Evolutionary conservation across 1,284 basidiomycete genomes (phyloP).

Genomic region (Pseudozyma sp.): DNA sequence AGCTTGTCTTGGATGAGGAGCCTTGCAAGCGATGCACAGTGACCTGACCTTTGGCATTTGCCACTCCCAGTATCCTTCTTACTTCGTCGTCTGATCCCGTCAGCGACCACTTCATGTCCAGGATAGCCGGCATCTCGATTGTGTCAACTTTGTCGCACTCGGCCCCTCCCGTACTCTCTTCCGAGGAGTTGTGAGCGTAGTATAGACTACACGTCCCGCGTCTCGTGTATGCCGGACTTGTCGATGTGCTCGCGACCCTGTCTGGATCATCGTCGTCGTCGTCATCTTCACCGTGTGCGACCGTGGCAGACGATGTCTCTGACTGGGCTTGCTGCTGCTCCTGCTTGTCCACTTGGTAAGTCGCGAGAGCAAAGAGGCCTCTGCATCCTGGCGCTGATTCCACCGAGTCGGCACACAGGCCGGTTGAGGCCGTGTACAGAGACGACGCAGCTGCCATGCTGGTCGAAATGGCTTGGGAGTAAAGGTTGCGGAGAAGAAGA

Average conservation of each 20-base stretch:
- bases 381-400: slow-evolving; percentile 55
- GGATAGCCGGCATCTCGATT: slow-evolving; percentile 57
- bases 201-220: slow-evolving; percentile 54
- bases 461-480: no score
- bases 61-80: slow-evolving; percentile 47
- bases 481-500: not conserved
- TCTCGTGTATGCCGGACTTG: slow-evolving; percentile 53
- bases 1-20: not conserved
- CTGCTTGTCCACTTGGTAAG: slow-evolving; percentile 67
- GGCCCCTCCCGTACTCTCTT: slow-evolving; percentile 4
- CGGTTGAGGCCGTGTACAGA: slow-evolving; percentile 55
- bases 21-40: slow-evolving; percentile 33
- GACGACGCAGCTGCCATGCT: slow-evolving; percentile 22
- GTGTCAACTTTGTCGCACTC: slow-evolving; percentile 21
- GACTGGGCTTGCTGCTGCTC: slow-evolving; percentile 30
- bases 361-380: slow-evolving; percentile 63
- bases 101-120: slow-evolving; percentile 67
- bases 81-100: not conserved
- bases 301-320: slow-evolving; percentile 12
- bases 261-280: slow-evolving; percentile 17
- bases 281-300: not conserved
- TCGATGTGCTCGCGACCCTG: slow-evolving; percentile 4
- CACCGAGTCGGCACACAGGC: slow-evolving; percentile 63
- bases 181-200: slow-evolving; percentile 1
- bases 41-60: slow-evolving; percentile 54